Evolutionary conservation across 225 moss, liverwort and hornwort species (phyloP).

Genomic region (Neckera pumila): DNA sequence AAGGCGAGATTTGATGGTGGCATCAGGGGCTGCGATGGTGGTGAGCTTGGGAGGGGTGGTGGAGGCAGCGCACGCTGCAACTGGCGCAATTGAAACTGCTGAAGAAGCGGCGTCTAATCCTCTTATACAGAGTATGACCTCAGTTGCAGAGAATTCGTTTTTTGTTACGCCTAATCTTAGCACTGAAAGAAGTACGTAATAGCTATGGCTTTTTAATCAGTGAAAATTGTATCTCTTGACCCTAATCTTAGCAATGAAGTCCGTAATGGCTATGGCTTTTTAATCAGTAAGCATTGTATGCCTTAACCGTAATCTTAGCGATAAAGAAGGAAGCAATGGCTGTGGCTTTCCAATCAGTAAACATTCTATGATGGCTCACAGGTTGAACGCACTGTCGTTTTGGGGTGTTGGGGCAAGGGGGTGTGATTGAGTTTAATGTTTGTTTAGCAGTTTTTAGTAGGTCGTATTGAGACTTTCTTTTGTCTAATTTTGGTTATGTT

Average conservation of each 20-base stretch:
- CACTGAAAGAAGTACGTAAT: not conserved
- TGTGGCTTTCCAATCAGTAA: not conserved
- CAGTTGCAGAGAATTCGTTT: not conserved
- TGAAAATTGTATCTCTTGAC: not conserved
- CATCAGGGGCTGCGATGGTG: slow-evolving; percentile 20
- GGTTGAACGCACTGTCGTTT: not conserved
- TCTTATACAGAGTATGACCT: slow-evolving; percentile 30
- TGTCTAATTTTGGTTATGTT: not conserved
- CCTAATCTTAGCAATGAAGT: not conserved
- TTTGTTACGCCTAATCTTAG: not conserved
- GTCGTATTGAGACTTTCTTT: not conserved
- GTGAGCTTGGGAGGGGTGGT: slow-evolving; percentile 8
- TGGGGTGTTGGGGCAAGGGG: not conserved
- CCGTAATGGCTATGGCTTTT: not conserved
- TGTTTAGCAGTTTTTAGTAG: not conserved
- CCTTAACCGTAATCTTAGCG: not conserved
- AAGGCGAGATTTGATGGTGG: slow-evolving; percentile 14
- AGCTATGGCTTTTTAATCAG: not conserved
- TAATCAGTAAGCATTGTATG: not conserved
- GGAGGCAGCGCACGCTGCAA: slow-evolving; percentile 24
- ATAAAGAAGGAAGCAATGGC: not conserved
- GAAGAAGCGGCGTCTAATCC: slow-evolving; percentile 36
- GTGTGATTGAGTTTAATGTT: not conserved
- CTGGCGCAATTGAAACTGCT: slow-evolving; percentile 25
- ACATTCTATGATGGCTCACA: not conserved